Base-by-base conservation (phyloP, 371 early-diverging fungal genomes). In the Saksenaea vasiformis region DNA sequence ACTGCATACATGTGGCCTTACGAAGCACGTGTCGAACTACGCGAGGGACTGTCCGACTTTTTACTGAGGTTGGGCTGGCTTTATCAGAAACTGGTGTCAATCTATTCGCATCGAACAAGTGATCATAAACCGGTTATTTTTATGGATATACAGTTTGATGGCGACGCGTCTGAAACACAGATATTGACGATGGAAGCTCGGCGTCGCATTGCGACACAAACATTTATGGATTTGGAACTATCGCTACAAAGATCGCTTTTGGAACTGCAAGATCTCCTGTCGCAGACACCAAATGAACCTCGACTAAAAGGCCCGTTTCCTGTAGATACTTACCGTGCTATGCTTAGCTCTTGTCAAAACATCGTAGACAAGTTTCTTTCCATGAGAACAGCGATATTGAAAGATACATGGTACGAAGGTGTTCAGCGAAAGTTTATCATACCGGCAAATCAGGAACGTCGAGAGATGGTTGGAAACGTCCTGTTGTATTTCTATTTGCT, bases 281-380 rank as follows among this genome's bases (percentile, higher is more conserved):
- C 74, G 1, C 85, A 90, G 54, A 91, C 94, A 10, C 86, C 86
- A 8, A 91, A 92, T 54, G 95, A 95, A 71, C 94, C 94, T 0
- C 86, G 95, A 51, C 74, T 93, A 22, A 93, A 92, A 72, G 95
- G 95, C 3, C 82, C 87, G 5, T 95, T 92, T 60, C 95, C 95
- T 0, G 73, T 78, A 0, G 71, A 60, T 0, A 83, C 87, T 0
- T 95, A 95, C 61, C 76, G 79, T 22, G 75, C 77, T 15, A 88
- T 93, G 72, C 71, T 93, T 7, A 72, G 68, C 1, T 86, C 90
- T 14, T 88, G 91, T 65, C 90, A 92, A 64, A 88, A 87, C 17
- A 82, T 95, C 56, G 70, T 93, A 34, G 93, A 93, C 71, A 78
- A 85, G 34, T 85, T 93, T 54, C 53, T 91, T 38, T 83, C 91